Percentiles rank a stretch among this genome's conserved stretches.
phyloP scores from a whole-genome alignment of 2,329 filamentous ascomycete genomes.

The Plenodomus biglobosus region DNA sequence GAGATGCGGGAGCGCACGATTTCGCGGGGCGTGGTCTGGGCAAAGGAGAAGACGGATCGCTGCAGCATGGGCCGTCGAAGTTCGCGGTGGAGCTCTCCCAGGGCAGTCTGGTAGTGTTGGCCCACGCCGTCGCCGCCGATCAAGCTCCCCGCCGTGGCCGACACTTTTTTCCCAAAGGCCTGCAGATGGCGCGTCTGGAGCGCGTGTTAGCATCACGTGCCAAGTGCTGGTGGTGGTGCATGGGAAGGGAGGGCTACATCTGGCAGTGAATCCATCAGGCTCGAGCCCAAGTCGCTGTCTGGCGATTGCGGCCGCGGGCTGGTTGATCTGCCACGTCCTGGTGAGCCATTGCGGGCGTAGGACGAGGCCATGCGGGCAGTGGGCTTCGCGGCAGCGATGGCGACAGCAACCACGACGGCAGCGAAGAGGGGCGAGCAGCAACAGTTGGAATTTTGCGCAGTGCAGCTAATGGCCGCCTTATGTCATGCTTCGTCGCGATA shows the following conservation, averaged over 20 bases:
- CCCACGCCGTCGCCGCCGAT: constrained; percentile 63
- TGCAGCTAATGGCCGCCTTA: not conserved
- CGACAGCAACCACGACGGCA: not conserved
- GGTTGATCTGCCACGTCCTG: constrained; percentile 32
- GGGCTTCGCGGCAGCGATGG: constrained; percentile 5
- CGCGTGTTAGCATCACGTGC: constrained; percentile 20
- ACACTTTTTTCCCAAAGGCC: constrained; percentile 91
- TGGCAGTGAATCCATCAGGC: constrained; percentile 36
- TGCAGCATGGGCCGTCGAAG: constrained; percentile 81
- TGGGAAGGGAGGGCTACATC: constrained; percentile 31
- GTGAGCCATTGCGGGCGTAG: constrained; percentile 32
- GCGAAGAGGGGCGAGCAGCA: not conserved
- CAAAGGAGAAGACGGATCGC: constrained; percentile 86
- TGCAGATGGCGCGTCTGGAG: constrained; percentile 80
- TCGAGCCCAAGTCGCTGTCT: constrained; percentile 34
- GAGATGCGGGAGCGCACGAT: constrained; percentile 90
- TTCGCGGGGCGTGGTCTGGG: constrained; percentile 89
- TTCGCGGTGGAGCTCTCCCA: constrained; percentile 87
- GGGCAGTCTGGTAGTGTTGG: constrained; percentile 79
- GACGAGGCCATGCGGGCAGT: constrained; percentile 33
- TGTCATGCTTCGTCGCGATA: constrained; percentile 1
- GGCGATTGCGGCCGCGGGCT: constrained; percentile 34
- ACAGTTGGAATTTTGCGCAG: not conserved
- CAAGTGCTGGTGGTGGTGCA: not conserved
- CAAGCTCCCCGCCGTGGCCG: constrained; percentile 86